phyloP scores from a whole-genome alignment of 2,329 filamentous ascomycete genomes.

The Trichoderma hamatum region DNA sequence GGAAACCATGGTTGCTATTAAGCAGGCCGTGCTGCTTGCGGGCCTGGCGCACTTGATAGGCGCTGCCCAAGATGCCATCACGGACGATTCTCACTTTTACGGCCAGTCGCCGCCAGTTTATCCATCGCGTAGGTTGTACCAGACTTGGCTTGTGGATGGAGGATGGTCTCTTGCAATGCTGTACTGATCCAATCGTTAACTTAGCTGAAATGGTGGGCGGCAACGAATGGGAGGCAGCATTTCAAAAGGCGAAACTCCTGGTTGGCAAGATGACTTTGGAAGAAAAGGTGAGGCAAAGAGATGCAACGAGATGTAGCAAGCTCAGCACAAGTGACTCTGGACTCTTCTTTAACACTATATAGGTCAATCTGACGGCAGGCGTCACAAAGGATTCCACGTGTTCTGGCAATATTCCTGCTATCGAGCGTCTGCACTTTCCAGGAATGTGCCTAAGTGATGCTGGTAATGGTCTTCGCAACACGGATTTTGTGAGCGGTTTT shows the following conservation, averaged over 20 bases:
- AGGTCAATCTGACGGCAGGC: slow-evolving; percentile 74
- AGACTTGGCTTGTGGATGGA: background rate
- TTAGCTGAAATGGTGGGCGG: slow-evolving; percentile 58
- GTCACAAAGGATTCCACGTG: slow-evolving; percentile 57
- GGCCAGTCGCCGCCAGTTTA: slow-evolving; percentile 55
- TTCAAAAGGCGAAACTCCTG: slow-evolving; percentile 67
- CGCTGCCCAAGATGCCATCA: slow-evolving; percentile 37
- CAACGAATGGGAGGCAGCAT: slow-evolving; percentile 69
- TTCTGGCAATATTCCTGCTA: slow-evolving; percentile 48
- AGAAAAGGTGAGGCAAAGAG: slow-evolving; percentile 61
- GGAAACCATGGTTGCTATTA: slow-evolving; percentile 8
- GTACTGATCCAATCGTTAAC: background rate
- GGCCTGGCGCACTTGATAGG: slow-evolving; percentile 6
- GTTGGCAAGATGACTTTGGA: slow-evolving; percentile 72
- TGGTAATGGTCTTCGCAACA: slow-evolving; percentile 47
- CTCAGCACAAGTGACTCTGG: too few relatives aligned
- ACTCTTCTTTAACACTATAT: background rate
- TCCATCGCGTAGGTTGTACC: slow-evolving; percentile 52
- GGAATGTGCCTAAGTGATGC: slow-evolving; percentile 52
- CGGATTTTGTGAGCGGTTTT: slow-evolving; percentile 49
- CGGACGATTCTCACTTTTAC: slow-evolving; percentile 50
- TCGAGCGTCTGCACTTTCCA: slow-evolving; percentile 46
- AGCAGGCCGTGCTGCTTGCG: slow-evolving; percentile 11
- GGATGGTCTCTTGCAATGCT: background rate
- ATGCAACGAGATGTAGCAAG: background rate